Conservation (phyloP, 2,329 filamentous ascomycete species). For the Corynespora cassiicola region DNA sequence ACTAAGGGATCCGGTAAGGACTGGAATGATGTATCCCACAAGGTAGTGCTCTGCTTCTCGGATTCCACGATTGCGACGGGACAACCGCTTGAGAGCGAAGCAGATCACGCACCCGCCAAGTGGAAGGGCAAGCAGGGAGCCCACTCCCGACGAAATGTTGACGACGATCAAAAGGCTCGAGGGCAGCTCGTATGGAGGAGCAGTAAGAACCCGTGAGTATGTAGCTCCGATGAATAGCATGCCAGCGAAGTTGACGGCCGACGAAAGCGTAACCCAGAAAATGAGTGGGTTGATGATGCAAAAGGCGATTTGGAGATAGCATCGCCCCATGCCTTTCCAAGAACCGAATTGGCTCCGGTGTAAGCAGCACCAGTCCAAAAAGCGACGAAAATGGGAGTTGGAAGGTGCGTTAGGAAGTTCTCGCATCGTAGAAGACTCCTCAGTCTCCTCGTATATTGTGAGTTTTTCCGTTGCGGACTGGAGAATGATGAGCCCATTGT, state of each 20-base stretch:
- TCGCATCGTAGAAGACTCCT: slow-evolving; percentile 4
- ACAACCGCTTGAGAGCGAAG: not conserved
- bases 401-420: no score
- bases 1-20: not conserved
- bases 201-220: not conserved
- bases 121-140: no score
- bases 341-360: no score
- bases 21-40: slow-evolving; percentile 2
- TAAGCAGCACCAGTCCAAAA: not conserved
- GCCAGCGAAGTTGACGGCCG: slow-evolving; percentile 1
- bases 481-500: slow-evolving; percentile 40
- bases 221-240: slow-evolving; percentile 2
- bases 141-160: no score
- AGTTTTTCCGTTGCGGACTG: slow-evolving; percentile 38
- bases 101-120: no score
- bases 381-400: no score
- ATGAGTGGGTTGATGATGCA: slow-evolving; percentile 4
- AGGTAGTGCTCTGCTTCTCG: slow-evolving; percentile 6
- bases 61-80: slow-evolving; percentile 1
- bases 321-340: slow-evolving; percentile 30
- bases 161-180: slow-evolving; percentile 19
- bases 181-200: slow-evolving; percentile 11
- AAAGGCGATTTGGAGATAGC: slow-evolving; percentile 7
- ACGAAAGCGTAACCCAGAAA: slow-evolving; percentile 5
- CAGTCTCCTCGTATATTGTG: slow-evolving; percentile 35